These are phyloP conservation scores for Spergularia marina DNA, from an alignment of 148 eudicot genomes.

Conservation along the genomic window DNA sequence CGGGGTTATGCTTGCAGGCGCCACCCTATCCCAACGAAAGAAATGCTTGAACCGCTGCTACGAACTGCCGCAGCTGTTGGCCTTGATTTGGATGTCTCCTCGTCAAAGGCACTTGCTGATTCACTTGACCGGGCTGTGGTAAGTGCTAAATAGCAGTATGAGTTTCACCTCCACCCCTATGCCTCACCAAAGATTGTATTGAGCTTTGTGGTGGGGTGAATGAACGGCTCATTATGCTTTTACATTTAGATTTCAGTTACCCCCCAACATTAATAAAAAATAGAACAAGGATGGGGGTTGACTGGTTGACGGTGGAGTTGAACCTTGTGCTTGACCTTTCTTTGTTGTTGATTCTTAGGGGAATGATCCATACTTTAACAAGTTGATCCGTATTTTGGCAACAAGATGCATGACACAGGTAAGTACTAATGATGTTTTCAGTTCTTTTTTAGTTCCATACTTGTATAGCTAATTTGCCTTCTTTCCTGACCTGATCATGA, in stretches of 20 bases:
- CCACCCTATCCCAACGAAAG: slow-evolving; percentile 95
- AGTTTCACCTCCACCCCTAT: neutral
- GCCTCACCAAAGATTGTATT: too few relatives aligned
- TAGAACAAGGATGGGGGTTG: neutral
- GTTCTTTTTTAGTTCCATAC: neutral
- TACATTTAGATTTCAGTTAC: neutral
- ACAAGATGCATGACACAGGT: slow-evolving; percentile 99
- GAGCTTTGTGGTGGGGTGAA: too few relatives aligned
- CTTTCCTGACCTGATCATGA: slow-evolving; percentile 8
- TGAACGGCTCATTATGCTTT: neutral
- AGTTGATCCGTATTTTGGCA: slow-evolving; percentile 90
- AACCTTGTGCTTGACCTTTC: neutral
- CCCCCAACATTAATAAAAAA: neutral
- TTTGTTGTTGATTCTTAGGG: slow-evolving; percentile 47
- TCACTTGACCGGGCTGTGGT: slow-evolving; percentile 95
- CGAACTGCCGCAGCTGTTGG: slow-evolving; percentile 93
- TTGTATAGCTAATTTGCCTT: neutral
- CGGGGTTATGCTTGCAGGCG: slow-evolving; percentile 55
- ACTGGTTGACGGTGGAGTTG: neutral
- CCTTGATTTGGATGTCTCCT: slow-evolving; percentile 73
- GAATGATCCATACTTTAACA: slow-evolving; percentile 90
- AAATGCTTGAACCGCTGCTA: slow-evolving; percentile 93
- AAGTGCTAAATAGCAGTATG: slow-evolving; percentile 16
- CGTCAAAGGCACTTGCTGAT: slow-evolving; percentile 93
- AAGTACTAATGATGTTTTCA: slow-evolving; percentile 7